Conservation (phyloP, 306 rosid species). For the Rosa multiflora region DNA sequence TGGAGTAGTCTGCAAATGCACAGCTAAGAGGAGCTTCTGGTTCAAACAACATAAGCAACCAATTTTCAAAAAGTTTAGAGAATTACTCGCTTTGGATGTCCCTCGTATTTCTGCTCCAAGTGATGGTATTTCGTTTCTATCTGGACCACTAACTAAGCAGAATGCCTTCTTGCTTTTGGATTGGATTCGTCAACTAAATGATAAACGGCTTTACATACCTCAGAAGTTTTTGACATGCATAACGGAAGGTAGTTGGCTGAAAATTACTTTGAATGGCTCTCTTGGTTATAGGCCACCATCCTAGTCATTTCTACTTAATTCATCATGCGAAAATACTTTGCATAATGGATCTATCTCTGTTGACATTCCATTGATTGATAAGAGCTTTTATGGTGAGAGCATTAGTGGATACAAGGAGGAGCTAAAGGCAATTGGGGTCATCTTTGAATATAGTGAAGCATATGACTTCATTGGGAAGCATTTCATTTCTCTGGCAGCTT, state of each 20-base stretch:
- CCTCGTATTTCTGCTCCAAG: slow-evolving; percentile 60
- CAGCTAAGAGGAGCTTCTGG: no score
- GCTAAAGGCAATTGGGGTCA: slow-evolving; percentile 61
- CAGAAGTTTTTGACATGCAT: slow-evolving; percentile 44
- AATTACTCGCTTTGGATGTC: slow-evolving; percentile 45
- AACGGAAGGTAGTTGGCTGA: slow-evolving; percentile 65
- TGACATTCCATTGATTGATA: slow-evolving; percentile 68
- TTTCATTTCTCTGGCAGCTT: slow-evolving; percentile 50
- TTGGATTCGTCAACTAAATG: slow-evolving; percentile 48
- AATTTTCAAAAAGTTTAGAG: no score
- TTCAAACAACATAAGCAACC: no score
- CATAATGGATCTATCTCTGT: slow-evolving; percentile 51
- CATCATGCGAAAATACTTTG: slow-evolving; percentile 48
- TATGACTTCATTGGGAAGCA: slow-evolving; percentile 53
- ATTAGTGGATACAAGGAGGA: slow-evolving; percentile 48
- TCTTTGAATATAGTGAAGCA: slow-evolving; percentile 58
- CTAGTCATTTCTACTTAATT: slow-evolving; percentile 47
- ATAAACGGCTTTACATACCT: slow-evolving; percentile 19
- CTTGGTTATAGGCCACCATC: slow-evolving; percentile 49
- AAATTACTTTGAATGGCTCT: slow-evolving; percentile 42
- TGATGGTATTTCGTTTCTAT: slow-evolving; percentile 40
- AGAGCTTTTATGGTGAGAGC: slow-evolving; percentile 38
- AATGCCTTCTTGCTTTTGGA: slow-evolving; percentile 59
- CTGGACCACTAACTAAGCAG: slow-evolving; percentile 45
- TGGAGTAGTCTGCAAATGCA: no score